Evolutionary conservation across 352 stramenopile genomes (phyloP), one percentile per base, ranked within the genome.

Genomic region (Globisporangium rhizosaccharum): DNA sequence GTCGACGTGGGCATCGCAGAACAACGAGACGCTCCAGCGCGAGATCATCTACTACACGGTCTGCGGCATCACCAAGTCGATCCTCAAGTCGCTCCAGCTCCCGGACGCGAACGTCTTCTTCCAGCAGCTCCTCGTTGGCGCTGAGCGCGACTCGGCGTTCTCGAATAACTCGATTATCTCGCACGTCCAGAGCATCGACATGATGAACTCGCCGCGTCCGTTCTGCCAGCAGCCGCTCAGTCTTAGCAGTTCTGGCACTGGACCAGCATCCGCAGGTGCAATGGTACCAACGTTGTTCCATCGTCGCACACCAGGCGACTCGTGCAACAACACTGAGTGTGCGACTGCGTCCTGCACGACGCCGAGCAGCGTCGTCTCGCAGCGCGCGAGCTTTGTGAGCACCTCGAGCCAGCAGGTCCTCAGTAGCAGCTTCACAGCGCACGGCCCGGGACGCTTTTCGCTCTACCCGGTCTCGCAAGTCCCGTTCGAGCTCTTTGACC

Each of bases 41-140:
- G 81, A 90, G 57, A 88, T 90, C 72, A 88, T 90, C 65, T 90
- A 88, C 70, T 90, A 88, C 68, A 90, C 81, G 2, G 78, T 90
- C 3, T 87, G 76, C 68, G 81, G 81, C 26, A 88, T 90, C 61
- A 88, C 78, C 20, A 90, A 90, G 61, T 68, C 78, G 45, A 87
- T 90, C 45, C 69, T 86, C 46, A 76, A 76, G 17, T 73, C 81
- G 3, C 71, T 77, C 10, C 68, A 80, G 48, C 61, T 70, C 11
- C 60, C 59, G 20, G 48, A 72, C 25, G 56, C 68, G 17, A 61
- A 71, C 2, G 62, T 72, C 9, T 63, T 57, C 28, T 65, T 56
- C 26, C 65, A 73, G 41, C 71, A 83, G 66, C 59, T 90, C 17
- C 65, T 88, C 20, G 80, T 88, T 25, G 80, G 75, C 18, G 75